Evolutionary conservation across 495 filamentous ascomycete genomes (phyloP), one percentile per base, ranked within the genome.

Genomic region (Penicillium nucicola): DNA sequence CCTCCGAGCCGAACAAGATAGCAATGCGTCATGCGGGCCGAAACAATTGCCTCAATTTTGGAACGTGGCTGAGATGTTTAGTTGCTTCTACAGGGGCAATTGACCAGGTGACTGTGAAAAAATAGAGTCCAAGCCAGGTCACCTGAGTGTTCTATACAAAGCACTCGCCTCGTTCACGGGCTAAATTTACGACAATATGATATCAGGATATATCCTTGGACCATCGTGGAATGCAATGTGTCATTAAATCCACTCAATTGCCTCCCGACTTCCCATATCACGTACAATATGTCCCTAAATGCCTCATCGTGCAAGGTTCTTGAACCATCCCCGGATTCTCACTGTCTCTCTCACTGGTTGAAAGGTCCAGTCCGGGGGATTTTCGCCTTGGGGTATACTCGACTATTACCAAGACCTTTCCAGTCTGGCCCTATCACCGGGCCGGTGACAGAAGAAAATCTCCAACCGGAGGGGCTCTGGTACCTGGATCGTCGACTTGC

Each of bases 11-110:
- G 55, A 60, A 31, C 41, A 62, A 63, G 63, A 65, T 60, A 53
- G 59, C 59, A 58, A 56, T 62, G 60, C 62, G 62, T 65, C 62
- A 65, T 65, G 60, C 59, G 62, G 62, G 59, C 62, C 59, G 62
- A 60, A 55, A 52, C 20, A 61, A 64, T 64, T 64, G 55, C 61
- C 61, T 64, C 61, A 58, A 36, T 35, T 38, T 46, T 53, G 37
- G 42, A 51, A 35, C 49, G 38, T 48, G 42, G 44, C 44, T 55
- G 38, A 43, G 48, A 20, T 32, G 22, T 40, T 40, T 35, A 7
- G 11, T 15, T 47, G 38, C n/a, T 20, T 20, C 7, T 15, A 48
- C 35, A 48, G 45, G 45, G n/a, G 39, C 45, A 48, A n/a, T 6
- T 14, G 5, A 11, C 13, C 37, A n/a, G 36, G 46, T 48, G 46